Evolutionary conservation across 1,284 basidiomycete genomes (phyloP), one percentile per base, ranked within the genome.

Genomic region (Boletus nobilissimus): DNA sequence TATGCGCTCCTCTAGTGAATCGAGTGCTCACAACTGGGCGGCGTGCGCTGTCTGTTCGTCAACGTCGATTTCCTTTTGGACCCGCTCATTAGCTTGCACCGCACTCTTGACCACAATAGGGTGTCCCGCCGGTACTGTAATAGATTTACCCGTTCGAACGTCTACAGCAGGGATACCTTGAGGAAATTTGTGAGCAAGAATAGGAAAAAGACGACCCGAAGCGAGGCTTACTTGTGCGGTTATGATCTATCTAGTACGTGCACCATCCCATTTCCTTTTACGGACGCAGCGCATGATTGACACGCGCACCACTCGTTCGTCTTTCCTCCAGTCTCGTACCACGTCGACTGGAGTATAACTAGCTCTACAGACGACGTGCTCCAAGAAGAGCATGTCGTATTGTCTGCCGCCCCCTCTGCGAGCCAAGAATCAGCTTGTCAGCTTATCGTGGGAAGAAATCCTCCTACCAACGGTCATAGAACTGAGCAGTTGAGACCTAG

Each of bases 381-480:
- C 32, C 91, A 87, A 48, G 83, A 83, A 70, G 79, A 79, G 81
- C 89, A 91, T 46, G 86, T 88, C 73, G 89, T 89, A 82, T 90
- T 90, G 79, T 89, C 88, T 9, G 81, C 79, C 6, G 85, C 78
- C n/a, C 89, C 89, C 87, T 90, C 89, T 90, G 78, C 57, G 71
- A 60, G 36, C 7, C n/a, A 22, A 65, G 16, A 18, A 34, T 66
- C 14, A 77, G 38, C 8, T 60, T n/a, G 39, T 38, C 36, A n/a
- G 63, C 36, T n/a, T 24, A 24, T 8, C n/a, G 7, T 39, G 14
- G 24, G 13, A 39, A 40, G 6, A 34, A 46, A 38, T 43, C 7
- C 43, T 18, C 36, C 22, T 3, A 83, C 88, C 78, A 78, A 92
- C 91, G 92, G 83, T 93, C 93, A 83, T 93, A 93, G 85, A 92